Conservation (phyloP, 768 basidiomycete genomes). For the Naganishia friedmannii region DNA sequence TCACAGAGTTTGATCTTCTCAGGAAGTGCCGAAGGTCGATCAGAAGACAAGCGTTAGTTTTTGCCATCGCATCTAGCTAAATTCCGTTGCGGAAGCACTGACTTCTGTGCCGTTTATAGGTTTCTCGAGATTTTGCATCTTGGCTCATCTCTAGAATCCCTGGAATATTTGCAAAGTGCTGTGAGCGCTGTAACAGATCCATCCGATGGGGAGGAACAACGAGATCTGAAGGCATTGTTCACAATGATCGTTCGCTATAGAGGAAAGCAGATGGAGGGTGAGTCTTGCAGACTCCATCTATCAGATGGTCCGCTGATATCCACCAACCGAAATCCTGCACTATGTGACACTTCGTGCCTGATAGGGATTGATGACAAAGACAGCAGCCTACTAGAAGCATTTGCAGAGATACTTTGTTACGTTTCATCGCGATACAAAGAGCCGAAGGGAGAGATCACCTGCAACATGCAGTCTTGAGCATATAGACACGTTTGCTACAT, state of each 20-base stretch:
- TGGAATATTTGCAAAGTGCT: conserved; percentile 7
- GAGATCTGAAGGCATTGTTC: conserved; percentile 11
- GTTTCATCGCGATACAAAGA: conserved; percentile 25
- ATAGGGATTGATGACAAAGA: neutral
- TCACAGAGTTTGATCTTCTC: neutral
- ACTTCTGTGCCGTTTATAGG: neutral
- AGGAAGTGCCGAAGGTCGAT: neutral
- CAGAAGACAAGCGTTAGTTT: conserved; percentile 10
- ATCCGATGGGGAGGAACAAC: neutral
- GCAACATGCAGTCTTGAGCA: neutral
- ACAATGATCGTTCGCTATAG: neutral
- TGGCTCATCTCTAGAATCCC: neutral
- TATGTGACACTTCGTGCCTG: neutral
- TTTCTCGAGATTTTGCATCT: conserved; percentile 12
- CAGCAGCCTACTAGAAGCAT: neutral
- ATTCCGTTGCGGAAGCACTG: neutral
- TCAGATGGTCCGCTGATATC: neutral
- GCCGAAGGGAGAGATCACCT: conserved; percentile 11
- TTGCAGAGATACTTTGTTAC: conserved; percentile 14
- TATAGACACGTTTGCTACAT: neutral
- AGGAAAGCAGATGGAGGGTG: neutral
- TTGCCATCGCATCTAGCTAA: neutral
- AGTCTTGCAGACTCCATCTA: neutral
- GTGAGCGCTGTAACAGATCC: conserved; percentile 1
- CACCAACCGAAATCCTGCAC: neutral